A percentile compares a stretch with the other conserved stretches of the same genome.
Conservation (phyloP, 331 rosid species). For the Pyracantha coccinea region DNA sequence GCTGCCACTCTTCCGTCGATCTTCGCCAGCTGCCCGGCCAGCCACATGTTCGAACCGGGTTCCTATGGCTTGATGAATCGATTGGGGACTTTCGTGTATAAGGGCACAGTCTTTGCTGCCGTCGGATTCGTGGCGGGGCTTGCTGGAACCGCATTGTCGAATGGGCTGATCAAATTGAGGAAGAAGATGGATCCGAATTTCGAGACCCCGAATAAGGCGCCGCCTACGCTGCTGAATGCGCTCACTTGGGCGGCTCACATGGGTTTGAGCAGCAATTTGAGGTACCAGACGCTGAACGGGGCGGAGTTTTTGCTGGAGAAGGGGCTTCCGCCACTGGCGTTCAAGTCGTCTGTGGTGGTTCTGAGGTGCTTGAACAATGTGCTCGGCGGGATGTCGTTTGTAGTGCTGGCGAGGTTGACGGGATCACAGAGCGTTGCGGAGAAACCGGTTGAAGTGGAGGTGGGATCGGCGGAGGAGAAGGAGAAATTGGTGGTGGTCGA, state of each 20-base stretch:
- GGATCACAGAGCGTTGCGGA: constrained; percentile 60
- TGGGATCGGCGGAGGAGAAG: constrained; percentile 33
- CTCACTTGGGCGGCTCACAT: constrained; percentile 86
- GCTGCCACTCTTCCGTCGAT: constrained; percentile 51
- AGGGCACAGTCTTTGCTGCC: constrained; percentile 62
- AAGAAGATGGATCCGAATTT: constrained; percentile 87
- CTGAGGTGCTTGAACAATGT: constrained; percentile 75
- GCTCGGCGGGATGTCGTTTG: constrained; percentile 86
- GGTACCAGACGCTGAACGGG: constrained; percentile 90
- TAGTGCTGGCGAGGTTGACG: constrained; percentile 72
- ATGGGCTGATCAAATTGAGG: constrained; percentile 68
- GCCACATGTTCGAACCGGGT: constrained; percentile 98
- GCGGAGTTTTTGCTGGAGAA: constrained; percentile 61
- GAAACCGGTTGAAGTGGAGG: constrained; percentile 17
- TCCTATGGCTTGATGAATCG: constrained; percentile 39
- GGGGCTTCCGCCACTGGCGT: constrained; percentile 54
- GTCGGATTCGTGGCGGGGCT: constrained; percentile 88
- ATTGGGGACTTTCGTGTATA: constrained; percentile 68
- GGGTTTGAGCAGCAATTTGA: constrained; percentile 77
- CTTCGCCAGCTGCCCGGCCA: constrained; percentile 65
- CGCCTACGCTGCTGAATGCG: constrained; percentile 78
- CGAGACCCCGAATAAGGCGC: constrained; percentile 86
- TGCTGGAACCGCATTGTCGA: constrained; percentile 69
- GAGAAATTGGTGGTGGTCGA: constrained; percentile 41
- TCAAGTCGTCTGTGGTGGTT: constrained; percentile 78